Evolutionary conservation across 306 rosid genomes (phyloP).

Genomic region (Potentilla sterilis): DNA sequence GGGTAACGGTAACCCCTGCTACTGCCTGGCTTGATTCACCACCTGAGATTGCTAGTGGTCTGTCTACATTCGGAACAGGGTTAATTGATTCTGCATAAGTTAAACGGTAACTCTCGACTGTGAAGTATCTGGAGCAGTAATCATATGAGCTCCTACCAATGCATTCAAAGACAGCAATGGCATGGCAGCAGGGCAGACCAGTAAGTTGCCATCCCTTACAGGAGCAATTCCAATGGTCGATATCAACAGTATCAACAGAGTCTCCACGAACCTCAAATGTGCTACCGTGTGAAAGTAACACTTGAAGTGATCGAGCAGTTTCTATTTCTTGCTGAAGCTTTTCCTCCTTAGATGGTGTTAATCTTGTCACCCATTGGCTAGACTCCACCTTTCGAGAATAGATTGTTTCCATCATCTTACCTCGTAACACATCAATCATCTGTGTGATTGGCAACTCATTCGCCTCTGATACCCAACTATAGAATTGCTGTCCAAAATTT

Average conservation of each 20-base stretch:
- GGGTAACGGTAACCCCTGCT: conserved; percentile 55
- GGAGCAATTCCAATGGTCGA: conserved; percentile 85
- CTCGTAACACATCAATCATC: conserved; percentile 81
- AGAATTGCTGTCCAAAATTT: conserved; percentile 80
- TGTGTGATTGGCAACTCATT: conserved; percentile 94
- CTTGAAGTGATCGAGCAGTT: conserved; percentile 59
- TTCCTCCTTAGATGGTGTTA: conserved; percentile 84
- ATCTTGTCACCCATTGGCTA: conserved; percentile 68
- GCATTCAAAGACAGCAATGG: conserved; percentile 71
- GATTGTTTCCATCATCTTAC: conserved; percentile 84
- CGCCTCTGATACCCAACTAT: conserved; percentile 88
- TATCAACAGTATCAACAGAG: conserved; percentile 64
- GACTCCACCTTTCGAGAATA: conserved; percentile 59
- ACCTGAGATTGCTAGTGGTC: conserved; percentile 31
- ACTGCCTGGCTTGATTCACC: conserved; percentile 32
- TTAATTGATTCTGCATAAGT: conserved; percentile 77
- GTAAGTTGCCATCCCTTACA: conserved; percentile 87
- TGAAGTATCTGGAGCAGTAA: conserved; percentile 77
- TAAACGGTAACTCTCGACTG: conserved; percentile 58
- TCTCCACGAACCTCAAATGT: conserved; percentile 87
- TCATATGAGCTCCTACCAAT: conserved; percentile 68
- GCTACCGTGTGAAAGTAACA: conserved; percentile 51
- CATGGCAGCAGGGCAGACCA: conserved; percentile 94
- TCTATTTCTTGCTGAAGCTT: conserved; percentile 58
- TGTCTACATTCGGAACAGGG: conserved; percentile 77